Base-by-base conservation (phyloP, 768 basidiomycete species). In the Psilocybe azurescens region DNA sequence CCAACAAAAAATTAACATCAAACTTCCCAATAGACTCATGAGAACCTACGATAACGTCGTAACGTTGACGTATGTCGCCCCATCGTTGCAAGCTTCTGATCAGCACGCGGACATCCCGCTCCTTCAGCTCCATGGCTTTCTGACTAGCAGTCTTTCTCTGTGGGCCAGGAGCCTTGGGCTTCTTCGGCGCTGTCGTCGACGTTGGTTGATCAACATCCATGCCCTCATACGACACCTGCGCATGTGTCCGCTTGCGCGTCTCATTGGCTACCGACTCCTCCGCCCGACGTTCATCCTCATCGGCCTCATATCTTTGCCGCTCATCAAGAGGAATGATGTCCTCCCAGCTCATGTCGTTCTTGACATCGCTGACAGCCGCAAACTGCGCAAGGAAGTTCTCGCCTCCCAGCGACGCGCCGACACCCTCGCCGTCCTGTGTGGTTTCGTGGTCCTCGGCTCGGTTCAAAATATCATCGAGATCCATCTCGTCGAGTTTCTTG, bases 281-380 rank as follows among this genome's bases (percentile, higher is more conserved):
- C 39, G 85, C 86, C 69, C 87, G 88, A 60, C 85, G 82, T 60
- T 89, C 83, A 62, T 90, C 89, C 62, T 94, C 90, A 65, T 96
- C 95, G 30, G 85, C 83, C 62, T 94, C 94, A 48, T 90, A 86
- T 72, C 86, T 89, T 74, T 90, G 88, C 5, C 97, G 89, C 69
- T 95, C 95, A 24, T 96, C 95, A 8, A 91, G 74, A 16, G 97
- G 97, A 68, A 99, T 99, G 75, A 99, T 99, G 63, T 99, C 97
- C 72, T 99, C 97, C 97, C 97, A 99, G 70, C 76, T 94, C 88
- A 97, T 95, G 78, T 99, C 97, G 72, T 95, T 94, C 84, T 98
- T 99, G 72, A 99, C 89, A 74, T 99, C 97, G 75, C 95, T 97
- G 67, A 99, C 94, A 53, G 89, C 90, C 20, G 97, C 96, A 73